Evolutionary conservation across 371 early-diverging fungal genomes (phyloP), one percentile per base, ranked within the genome.

Genomic region (Mortierella sp.): DNA sequence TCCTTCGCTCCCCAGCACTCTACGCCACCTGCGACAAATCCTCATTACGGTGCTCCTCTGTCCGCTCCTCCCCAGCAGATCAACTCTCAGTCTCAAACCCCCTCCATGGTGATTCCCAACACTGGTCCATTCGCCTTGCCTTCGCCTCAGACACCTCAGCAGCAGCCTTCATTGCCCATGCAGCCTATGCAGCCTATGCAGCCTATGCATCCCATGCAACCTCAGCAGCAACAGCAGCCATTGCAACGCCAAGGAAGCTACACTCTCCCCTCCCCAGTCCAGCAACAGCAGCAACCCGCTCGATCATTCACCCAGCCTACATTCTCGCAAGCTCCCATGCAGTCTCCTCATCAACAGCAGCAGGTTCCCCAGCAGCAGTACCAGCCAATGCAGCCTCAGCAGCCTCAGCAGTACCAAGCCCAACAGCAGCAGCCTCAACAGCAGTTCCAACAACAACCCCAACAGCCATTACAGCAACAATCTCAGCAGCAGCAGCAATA

Each of bases 61-160:
- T 13, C 77, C 19, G 47, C 80, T 47, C 57, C 83, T 48, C 28
- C 81, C 73, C 74, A 75, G 79, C 71, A 88, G 58, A 42, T 87
- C 28, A 72, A 78, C 28, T 81, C 83, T 48, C 73, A 76, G 48
- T 4, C 68, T n/a, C 80, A 88, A 31, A 58, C 80, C 21, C 78
- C 73, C 16, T 45, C 75, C 74, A 84, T 75, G 71, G 68, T 88
- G 26, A 87, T 87, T 63, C 83, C 82, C 34, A 75, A 76, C 52
- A 81, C 81, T 38, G 82, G 82, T 1, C 84, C 78, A 24, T 80
- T 83, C 44, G 81, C 87, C 8, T 79, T 89, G 7, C 82, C 88
- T 19, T 73, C 83, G 14, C 34, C 86, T 14, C 90, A 83, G 9
- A 83, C 84, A 42, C 81, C 83, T 19, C 81, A 77, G 6, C 86